Percentiles rank a stretch among this genome's conserved stretches.
These are phyloP conservation scores for Rhizoclosmatium globosum DNA, from an alignment of 192 early-diverging fungal genomes.

Conservation along the genomic window DNA sequence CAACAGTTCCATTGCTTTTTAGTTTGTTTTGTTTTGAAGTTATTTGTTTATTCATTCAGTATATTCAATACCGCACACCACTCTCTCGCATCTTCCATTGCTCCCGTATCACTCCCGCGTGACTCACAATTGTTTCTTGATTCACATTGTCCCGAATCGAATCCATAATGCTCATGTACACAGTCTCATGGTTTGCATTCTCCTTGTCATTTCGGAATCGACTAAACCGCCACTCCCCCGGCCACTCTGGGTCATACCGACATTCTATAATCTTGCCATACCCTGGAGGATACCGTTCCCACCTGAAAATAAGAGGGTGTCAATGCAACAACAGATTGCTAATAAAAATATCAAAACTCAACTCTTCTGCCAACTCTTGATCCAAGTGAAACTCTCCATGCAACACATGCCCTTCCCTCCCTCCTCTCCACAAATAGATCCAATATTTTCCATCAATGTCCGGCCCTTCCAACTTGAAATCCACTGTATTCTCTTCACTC, in stretches of 20 bases:
- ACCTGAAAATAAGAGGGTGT: constrained; percentile 13
- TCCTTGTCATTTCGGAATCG: constrained; percentile 66
- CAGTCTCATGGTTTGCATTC: constrained; percentile 57
- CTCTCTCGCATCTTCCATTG: constrained; percentile 39
- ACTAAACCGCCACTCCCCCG: constrained; percentile 57
- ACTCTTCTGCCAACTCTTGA: constrained; percentile 43
- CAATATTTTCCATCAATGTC: constrained; percentile 44
- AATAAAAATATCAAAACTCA: constrained; percentile 2
- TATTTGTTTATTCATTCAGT: neutral
- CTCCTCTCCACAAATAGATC: constrained; percentile 34
- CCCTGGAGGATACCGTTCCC: constrained; percentile 47
- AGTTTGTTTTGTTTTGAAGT: neutral
- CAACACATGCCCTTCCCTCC: constrained; percentile 43
- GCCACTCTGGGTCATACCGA: constrained; percentile 64
- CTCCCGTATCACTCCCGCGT: constrained; percentile 39
- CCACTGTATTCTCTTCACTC: constrained; percentile 64
- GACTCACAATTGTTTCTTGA: constrained; percentile 41
- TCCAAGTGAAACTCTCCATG: constrained; percentile 51
- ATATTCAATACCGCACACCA: neutral
- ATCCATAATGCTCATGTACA: constrained; percentile 59
- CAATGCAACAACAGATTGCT: neutral
- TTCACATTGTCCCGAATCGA: constrained; percentile 60
- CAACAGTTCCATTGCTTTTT: constrained; percentile 20
- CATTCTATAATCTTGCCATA: constrained; percentile 61
- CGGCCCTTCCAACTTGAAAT: constrained; percentile 57